Conservation (phyloP, 371 early-diverging fungal genomes). For the Mortierella sp. region DNA sequence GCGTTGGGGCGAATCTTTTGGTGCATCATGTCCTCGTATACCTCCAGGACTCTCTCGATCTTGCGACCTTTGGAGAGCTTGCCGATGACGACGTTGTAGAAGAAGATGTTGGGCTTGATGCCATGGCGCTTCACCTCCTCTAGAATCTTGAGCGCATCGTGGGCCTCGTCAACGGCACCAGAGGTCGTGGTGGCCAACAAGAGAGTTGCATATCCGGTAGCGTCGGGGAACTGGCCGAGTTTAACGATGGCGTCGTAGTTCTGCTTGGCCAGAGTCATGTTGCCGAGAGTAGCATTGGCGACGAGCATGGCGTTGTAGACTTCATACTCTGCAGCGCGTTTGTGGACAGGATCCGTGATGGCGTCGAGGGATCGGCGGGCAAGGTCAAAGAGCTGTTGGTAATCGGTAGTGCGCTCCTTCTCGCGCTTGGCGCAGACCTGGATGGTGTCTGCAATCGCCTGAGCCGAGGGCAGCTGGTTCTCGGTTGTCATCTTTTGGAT, state of each 20-base stretch:
- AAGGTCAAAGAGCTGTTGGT: constrained; percentile 36
- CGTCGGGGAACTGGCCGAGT: constrained; percentile 44
- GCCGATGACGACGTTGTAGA: constrained; percentile 75
- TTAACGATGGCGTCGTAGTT: constrained; percentile 65
- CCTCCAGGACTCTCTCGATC: constrained; percentile 62
- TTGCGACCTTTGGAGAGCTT: constrained; percentile 71
- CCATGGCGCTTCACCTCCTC: constrained; percentile 67
- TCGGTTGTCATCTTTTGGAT: constrained; percentile 40
- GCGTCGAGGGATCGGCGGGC: constrained; percentile 34
- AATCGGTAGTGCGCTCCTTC: constrained; percentile 44
- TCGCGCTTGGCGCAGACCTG: constrained; percentile 54
- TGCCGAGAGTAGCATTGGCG: constrained; percentile 63
- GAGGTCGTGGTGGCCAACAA: constrained; percentile 59
- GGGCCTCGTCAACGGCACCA: constrained; percentile 66
- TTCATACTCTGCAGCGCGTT: constrained; percentile 47
- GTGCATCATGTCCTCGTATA: constrained; percentile 70
- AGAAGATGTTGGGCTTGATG: constrained; percentile 69
- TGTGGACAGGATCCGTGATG: constrained; percentile 28
- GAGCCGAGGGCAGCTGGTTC: constrained; percentile 42
- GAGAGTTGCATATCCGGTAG: constrained; percentile 38
- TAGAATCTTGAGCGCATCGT: constrained; percentile 67
- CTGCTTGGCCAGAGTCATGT: constrained; percentile 59
- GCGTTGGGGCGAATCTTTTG: constrained; percentile 65
- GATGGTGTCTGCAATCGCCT: constrained; percentile 52
- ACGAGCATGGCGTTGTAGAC: constrained; percentile 68